Base-by-base conservation (phyloP, 2,329 filamentous ascomycete genomes). In the Calonectria henricotiae region DNA sequence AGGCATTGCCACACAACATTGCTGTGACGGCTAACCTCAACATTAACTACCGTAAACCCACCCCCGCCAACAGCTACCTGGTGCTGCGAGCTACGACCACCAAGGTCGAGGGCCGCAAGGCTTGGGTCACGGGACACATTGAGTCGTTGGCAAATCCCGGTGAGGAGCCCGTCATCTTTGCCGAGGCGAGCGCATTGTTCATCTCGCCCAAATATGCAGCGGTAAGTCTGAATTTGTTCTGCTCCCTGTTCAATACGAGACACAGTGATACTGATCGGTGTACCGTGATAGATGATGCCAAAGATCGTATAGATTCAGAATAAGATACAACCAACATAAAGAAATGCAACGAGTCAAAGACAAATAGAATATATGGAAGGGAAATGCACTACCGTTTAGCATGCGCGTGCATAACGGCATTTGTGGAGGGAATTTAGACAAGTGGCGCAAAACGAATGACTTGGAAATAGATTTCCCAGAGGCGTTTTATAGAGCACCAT, bases 21-120 rank as follows among this genome's bases (percentile, higher is more conserved):
- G 92, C 92, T 71, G 88, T 98, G 80, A 98, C 96, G 46, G 96
- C 96, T 62, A 96, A 92, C 79, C 85, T 99, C 76, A 95, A 89
- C 75, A 85, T 93, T 75, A 92, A 97, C 82, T 99, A 98, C 83
- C 91, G 92, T 76, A 90, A 90, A 71, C 96, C 96, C 5, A 92
- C 93, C 51, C 90, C 89, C 76, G 94, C 95, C 6, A 89, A 90
- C 25, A 89, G 89, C 71, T 96, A 93, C 79, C 85, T 97, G 35
- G 94, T 97, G 49, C 84, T 99, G 69, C 88, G 89, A 71, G 95
- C 94, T 4, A 89, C 90, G 80, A 98, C 95, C 23, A 91, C 89
- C 11, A 95, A 93, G 84, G 93, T 96, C 1, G 95, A 98, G 80
- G 96, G 96, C 1, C 88, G 96, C 72, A 98, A 98, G 85, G 96